Conservation (phyloP, 2,329 filamentous ascomycete genomes). For the Arthrinium phaeospermum region DNA sequence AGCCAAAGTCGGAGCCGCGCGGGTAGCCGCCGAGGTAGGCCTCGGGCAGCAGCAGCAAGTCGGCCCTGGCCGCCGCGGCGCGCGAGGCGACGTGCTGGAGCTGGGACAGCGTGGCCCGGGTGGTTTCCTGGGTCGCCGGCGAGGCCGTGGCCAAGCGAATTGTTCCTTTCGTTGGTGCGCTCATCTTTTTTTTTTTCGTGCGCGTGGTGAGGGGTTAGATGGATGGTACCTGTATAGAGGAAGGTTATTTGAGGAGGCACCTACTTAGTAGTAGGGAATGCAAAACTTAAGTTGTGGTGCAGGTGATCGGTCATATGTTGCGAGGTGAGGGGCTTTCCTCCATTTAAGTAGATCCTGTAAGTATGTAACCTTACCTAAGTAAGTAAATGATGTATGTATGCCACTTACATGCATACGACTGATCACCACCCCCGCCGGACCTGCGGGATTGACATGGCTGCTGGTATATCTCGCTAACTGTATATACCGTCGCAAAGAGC, state of each 20-base stretch:
- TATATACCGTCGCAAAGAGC: background rate
- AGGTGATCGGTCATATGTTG: background rate
- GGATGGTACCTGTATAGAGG: background rate
- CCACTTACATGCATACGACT: background rate
- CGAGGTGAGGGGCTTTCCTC: background rate
- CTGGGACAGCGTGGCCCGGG: slow-evolving; percentile 66
- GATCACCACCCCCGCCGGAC: background rate
- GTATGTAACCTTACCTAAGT: background rate
- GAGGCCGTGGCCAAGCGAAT: slow-evolving; percentile 63
- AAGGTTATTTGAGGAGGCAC: too few relatives aligned
- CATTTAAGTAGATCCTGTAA: background rate
- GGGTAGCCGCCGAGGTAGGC: slow-evolving; percentile 93
- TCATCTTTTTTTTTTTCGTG: background rate
- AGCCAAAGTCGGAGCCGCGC: slow-evolving; percentile 79
- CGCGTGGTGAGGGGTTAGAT: background rate
- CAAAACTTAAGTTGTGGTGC: background rate
- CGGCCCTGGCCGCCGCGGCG: slow-evolving; percentile 61
- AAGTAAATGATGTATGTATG: slow-evolving; percentile 13
- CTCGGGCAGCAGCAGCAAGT: slow-evolving; percentile 88
- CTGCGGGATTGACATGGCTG: background rate
- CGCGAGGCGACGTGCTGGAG: slow-evolving; percentile 67
- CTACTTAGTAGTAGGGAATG: background rate
- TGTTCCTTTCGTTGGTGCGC: slow-evolving; percentile 23
- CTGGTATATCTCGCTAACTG: background rate
- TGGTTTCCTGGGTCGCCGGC: slow-evolving; percentile 56